phyloP scores from a whole-genome alignment of 345 rosid species.

The Raphanus sativus region DNA sequence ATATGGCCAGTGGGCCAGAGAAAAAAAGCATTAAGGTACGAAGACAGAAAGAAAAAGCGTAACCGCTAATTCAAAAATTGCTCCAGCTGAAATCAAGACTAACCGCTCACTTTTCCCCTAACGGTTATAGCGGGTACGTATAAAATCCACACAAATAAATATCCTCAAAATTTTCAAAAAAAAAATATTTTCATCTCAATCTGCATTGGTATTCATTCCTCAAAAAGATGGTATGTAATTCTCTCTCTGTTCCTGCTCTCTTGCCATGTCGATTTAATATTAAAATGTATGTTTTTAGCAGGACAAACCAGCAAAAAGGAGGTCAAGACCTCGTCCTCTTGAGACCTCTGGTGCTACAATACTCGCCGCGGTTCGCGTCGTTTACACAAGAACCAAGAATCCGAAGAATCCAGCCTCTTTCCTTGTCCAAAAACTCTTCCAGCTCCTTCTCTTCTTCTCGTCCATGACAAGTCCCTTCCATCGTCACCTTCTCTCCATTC shows the following conservation, averaged over 20 bases:
- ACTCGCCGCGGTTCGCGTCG: slow-evolving; percentile 38
- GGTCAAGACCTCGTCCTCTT: slow-evolving; percentile 52
- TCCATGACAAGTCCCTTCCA: slow-evolving; percentile 32
- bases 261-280: neutral
- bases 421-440: slow-evolving; percentile 25
- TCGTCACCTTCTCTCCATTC: slow-evolving; percentile 40
- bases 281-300: neutral
- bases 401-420: slow-evolving; percentile 36
- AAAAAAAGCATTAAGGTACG: neutral
- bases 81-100: slow-evolving; percentile 21
- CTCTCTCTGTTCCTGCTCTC: neutral
- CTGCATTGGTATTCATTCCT: neutral
- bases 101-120: slow-evolving; percentile 25
- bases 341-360: slow-evolving; percentile 51
- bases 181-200: neutral
- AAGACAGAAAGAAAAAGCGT: neutral
- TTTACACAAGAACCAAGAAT: slow-evolving; percentile 41
- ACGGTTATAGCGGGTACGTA: neutral
- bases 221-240: slow-evolving; percentile 32
- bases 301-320: slow-evolving; percentile 28
- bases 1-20: neutral
- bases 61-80: slow-evolving; percentile 17
- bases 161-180: neutral
- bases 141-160: neutral
- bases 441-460: neutral